Percentiles rank a stretch among this genome's conserved stretches.
Evolutionary conservation across 345 rosid species (phyloP).

Genomic region (Pugionium cornutum): DNA sequence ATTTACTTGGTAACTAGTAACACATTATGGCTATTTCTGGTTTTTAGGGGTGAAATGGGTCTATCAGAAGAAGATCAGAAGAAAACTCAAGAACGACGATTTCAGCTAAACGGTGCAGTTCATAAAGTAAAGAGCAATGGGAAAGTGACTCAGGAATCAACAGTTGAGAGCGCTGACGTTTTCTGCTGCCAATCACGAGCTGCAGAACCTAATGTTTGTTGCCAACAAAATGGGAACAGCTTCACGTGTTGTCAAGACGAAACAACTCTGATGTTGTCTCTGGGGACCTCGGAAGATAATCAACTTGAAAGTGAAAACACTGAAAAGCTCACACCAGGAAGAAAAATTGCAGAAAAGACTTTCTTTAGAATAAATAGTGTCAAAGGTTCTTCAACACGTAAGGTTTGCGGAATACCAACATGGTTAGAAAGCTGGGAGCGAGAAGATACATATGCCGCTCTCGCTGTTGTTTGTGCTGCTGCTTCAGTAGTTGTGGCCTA

Average conservation of each 20-base stretch:
- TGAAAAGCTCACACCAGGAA: constrained; percentile 50
- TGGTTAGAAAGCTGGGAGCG: constrained; percentile 92
- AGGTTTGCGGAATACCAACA: constrained; percentile 63
- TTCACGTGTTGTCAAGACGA: constrained; percentile 49
- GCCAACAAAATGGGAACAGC: constrained; percentile 60
- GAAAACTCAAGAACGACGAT: constrained; percentile 58
- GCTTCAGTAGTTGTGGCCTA: constrained; percentile 80
- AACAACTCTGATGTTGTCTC: constrained; percentile 44
- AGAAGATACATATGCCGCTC: constrained; percentile 85
- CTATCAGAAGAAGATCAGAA: constrained; percentile 75
- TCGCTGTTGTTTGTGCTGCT: constrained; percentile 78
- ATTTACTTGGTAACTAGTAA: constrained; percentile 4
- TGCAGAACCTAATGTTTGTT: constrained; percentile 55
- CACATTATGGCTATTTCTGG: neutral
- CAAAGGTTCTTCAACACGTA: constrained; percentile 51
- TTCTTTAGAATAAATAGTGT: constrained; percentile 48
- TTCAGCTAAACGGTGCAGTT: constrained; percentile 51
- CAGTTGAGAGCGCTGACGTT: constrained; percentile 28
- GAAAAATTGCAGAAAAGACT: constrained; percentile 52
- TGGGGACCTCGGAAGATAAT: constrained; percentile 40
- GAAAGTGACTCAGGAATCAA: constrained; percentile 44
- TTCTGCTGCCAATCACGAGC: constrained; percentile 36
- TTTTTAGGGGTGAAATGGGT: constrained; percentile 92
- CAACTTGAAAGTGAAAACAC: constrained; percentile 35
- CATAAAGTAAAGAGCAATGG: constrained; percentile 26